phyloP scores from a whole-genome alignment of 176 grass and related monocot species.

The Hordeum marinum region DNA sequence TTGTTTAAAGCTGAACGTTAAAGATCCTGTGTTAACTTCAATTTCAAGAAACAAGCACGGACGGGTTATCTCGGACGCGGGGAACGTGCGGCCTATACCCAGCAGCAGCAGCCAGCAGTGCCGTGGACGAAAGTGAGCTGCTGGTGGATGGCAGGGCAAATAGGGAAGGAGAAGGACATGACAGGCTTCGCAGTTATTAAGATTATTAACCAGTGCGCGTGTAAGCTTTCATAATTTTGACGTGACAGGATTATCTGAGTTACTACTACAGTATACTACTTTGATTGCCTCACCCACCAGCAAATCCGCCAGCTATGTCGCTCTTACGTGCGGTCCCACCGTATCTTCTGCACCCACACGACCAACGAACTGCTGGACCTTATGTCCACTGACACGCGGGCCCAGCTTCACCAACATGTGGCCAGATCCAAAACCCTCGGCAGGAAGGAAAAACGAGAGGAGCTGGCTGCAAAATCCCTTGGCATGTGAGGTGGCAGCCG shows the following conservation, averaged over 20 bases:
- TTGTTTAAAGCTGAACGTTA: too few relatives aligned
- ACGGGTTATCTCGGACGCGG: not conserved
- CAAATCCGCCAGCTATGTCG: not conserved
- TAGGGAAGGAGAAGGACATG: not conserved
- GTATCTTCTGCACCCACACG: not conserved
- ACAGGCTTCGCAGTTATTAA: not conserved
- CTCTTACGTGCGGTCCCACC: constrained; percentile 19
- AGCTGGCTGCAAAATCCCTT: not conserved
- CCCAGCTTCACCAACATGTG: not conserved
- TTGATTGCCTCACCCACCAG: not conserved
- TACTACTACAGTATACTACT: not conserved
- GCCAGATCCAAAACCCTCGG: not conserved
- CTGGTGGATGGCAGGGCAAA: not conserved
- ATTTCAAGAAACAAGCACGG: too few relatives aligned
- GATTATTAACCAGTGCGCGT: not conserved
- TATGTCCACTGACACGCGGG: not conserved
- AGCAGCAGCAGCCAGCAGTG: not conserved
- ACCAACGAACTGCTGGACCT: not conserved
- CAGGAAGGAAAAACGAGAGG: not conserved
- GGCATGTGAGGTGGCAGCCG: not conserved
- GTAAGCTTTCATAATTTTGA: not conserved
- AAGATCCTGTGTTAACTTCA: too few relatives aligned
- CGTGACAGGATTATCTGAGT: not conserved
- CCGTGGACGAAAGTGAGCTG: not conserved
- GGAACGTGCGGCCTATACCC: not conserved